These are phyloP conservation scores for Mycena galericulata DNA, from an alignment of 768 basidiomycete genomes.

Conservation along the genomic window DNA sequence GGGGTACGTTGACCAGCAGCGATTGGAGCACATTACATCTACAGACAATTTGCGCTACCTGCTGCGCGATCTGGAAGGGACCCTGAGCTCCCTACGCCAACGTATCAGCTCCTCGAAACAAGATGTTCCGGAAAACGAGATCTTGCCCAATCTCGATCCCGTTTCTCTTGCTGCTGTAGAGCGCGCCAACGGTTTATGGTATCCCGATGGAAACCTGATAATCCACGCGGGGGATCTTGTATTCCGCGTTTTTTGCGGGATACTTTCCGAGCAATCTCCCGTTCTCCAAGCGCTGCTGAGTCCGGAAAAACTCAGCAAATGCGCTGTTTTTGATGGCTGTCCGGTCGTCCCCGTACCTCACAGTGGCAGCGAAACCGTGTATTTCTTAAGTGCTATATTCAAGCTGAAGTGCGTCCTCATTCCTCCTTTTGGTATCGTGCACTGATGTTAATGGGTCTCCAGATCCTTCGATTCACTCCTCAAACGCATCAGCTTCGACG, in stretches of 20 bases:
- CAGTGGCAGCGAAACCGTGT: not conserved
- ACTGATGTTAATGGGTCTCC: not conserved
- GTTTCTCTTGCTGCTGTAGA: not conserved
- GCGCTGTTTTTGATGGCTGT: not conserved
- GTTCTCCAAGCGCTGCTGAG: not conserved
- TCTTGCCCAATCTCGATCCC: too few species aligned
- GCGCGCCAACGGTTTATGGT: not conserved
- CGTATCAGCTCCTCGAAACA: too few species aligned
- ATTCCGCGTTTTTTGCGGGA: constrained; percentile 13
- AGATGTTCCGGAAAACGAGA: too few species aligned
- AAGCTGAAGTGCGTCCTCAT: not conserved
- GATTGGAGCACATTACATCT: too few species aligned
- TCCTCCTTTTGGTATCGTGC: too few species aligned
- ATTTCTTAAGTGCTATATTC: constrained; percentile 15
- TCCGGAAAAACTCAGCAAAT: not conserved
- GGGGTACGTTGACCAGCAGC: too few species aligned
- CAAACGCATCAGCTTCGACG: constrained; percentile 3
- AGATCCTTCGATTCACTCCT: constrained; percentile 9
- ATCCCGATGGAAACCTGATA: constrained; percentile 3
- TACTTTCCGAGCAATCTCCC: not conserved
- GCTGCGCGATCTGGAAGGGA: too few species aligned
- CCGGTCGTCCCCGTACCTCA: not conserved
- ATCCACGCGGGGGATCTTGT: not conserved
- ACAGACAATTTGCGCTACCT: too few species aligned
- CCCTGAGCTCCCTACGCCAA: too few species aligned